Evolutionary conservation across 225 moss, liverwort and hornwort genomes (phyloP).

Genomic region (Rhytidiadelphus loreus): DNA sequence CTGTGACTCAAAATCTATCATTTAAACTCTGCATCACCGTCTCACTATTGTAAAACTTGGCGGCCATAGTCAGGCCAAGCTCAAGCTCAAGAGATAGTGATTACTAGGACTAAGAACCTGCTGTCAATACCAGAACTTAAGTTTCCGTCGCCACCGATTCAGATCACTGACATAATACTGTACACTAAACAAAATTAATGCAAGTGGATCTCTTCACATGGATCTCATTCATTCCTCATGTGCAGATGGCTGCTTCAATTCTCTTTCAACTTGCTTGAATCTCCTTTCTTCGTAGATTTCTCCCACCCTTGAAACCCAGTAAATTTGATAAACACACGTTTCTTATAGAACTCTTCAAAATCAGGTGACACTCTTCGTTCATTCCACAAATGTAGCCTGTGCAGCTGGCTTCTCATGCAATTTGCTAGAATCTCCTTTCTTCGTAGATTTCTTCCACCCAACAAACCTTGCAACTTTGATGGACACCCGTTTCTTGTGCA

Average conservation of each 20-base stretch:
- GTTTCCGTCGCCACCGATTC: not conserved
- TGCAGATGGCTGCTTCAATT: not conserved
- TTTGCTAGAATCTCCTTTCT: not conserved
- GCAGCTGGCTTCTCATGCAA: not conserved
- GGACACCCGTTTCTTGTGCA: constrained; percentile 12
- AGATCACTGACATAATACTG: not conserved
- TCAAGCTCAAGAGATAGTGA: not conserved
- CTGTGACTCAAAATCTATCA: not conserved
- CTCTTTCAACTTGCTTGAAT: not conserved
- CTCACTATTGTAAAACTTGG: not conserved
- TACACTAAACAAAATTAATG: not conserved
- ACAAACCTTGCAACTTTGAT: constrained; percentile 39
- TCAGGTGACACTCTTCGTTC: not conserved
- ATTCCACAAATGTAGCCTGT: not conserved
- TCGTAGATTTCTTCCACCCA: constrained; percentile 24
- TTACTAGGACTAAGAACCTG: not conserved
- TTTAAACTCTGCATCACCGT: not conserved
- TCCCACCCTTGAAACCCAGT: not conserved
- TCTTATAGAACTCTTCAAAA: not conserved
- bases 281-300: not conserved
- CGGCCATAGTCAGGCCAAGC: constrained; percentile 5
- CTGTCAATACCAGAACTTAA: not conserved
- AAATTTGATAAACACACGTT: constrained; percentile 1
- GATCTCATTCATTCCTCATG: not conserved
- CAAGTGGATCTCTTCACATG: not conserved